Evolutionary conservation across 106 monocot genomes (phyloP).

Genomic region (Allium cepa): DNA sequence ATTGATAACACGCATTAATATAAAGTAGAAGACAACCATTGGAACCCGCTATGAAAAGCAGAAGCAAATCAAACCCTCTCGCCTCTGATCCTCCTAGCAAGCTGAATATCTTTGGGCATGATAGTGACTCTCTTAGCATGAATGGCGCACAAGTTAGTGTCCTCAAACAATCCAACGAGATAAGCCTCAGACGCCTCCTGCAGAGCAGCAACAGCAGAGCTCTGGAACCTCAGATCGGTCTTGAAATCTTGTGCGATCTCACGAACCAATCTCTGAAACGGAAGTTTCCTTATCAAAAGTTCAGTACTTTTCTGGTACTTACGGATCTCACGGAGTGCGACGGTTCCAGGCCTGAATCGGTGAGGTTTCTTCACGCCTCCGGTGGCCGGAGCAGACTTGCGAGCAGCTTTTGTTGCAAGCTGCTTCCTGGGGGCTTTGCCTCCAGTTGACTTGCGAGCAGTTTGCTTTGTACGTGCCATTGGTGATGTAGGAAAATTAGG

Average conservation of each 20-base stretch:
- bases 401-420: background rate
- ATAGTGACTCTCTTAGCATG: no score
- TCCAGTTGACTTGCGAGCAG: no score
- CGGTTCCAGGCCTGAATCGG: background rate
- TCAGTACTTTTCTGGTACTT: no score
- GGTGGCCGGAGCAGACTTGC: background rate
- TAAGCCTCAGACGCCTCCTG: background rate
- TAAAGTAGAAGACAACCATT: no score
- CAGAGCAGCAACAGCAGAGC: background rate
- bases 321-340: background rate
- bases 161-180: no score
- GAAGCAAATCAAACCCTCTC: background rate
- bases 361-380: conserved; percentile 1
- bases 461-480: background rate
- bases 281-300: no score
- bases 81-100: background rate
- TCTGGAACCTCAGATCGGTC: background rate
- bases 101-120: no score
- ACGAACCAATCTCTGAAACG: background rate
- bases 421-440: background rate
- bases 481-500: no score
- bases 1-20: no score
- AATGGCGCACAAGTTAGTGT: no score
- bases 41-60: no score
- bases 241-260: background rate